These are phyloP conservation scores for Phytopythium oedochilum DNA, from an alignment of 352 stramenopile species.

Conservation along the genomic window DNA sequence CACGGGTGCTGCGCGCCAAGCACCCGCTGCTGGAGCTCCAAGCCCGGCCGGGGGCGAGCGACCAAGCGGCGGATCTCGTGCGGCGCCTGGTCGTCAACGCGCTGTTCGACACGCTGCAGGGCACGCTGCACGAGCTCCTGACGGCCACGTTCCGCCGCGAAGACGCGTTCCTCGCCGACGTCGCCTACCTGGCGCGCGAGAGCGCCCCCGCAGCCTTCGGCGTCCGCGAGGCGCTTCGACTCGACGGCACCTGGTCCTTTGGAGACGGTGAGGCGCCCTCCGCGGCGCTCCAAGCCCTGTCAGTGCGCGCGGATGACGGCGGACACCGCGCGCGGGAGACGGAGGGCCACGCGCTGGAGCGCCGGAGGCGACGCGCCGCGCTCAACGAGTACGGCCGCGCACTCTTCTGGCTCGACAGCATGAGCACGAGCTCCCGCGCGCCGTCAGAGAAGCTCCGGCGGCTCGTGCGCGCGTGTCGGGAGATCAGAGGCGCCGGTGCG, in stretches of 20 bases:
- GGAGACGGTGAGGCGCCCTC: neutral
- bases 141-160: conserved; percentile 43
- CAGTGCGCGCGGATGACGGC: neutral
- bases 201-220: conserved; percentile 29
- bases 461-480: conserved; percentile 36
- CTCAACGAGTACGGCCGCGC: conserved; percentile 29
- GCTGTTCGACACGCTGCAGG: conserved; percentile 63
- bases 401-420: conserved; percentile 39
- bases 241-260: conserved; percentile 31
- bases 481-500: conserved; percentile 31
- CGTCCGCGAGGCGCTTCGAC: conserved; percentile 36
- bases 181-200: conserved; percentile 21
- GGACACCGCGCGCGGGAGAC: conserved; percentile 5
- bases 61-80: conserved; percentile 8
- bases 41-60: neutral
- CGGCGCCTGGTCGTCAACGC: conserved; percentile 43
- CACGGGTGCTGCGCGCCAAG: conserved; percentile 55
- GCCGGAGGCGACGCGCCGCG: neutral
- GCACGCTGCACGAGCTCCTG: conserved; percentile 50
- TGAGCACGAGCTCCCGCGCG: conserved; percentile 37
- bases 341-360: neutral
- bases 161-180: conserved; percentile 31
- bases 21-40: conserved; percentile 24
- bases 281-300: neutral
- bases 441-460: conserved; percentile 47